These are phyloP conservation scores for Myrica gale DNA, from an alignment of 306 rosid genomes.

Conservation along the genomic window DNA sequence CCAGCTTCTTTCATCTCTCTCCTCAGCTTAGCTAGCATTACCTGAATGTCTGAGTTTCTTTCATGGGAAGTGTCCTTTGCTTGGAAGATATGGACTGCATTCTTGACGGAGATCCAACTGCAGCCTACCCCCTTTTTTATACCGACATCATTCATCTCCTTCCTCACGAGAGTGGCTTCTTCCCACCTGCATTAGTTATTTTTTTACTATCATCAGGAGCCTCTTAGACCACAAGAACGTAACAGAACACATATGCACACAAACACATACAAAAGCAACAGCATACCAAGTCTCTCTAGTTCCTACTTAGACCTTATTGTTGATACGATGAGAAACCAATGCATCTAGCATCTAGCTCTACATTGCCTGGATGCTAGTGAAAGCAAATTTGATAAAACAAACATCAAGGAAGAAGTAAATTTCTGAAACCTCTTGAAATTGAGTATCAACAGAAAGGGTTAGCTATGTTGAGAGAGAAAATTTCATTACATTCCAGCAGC, in stretches of 20 bases:
- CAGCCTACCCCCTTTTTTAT: conserved; percentile 70
- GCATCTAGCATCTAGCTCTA: neutral
- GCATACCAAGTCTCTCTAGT: conserved; percentile 6
- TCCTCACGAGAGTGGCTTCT: conserved; percentile 75
- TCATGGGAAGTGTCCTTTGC: conserved; percentile 74
- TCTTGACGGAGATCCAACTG: conserved; percentile 79
- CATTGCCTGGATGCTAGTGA: neutral
- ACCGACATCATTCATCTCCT: conserved; percentile 75
- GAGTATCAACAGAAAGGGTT: neutral
- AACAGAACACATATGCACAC: neutral
- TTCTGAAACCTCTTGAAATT: neutral
- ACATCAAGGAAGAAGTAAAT: neutral
- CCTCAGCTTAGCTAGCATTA: conserved; percentile 54
- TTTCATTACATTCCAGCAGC: conserved; percentile 67
- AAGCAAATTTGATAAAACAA: conserved; percentile 1
- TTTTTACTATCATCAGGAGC: neutral
- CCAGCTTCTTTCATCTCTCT: conserved; percentile 66
- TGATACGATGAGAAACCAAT: neutral
- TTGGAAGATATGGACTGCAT: conserved; percentile 61
- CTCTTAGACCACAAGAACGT: neutral
- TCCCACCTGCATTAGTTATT: conserved; percentile 70
- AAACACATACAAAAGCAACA: neutral
- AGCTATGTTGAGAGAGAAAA: neutral
- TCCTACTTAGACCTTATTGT: neutral
- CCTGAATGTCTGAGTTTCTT: conserved; percentile 64